These are phyloP conservation scores for Cytidiella melzeri DNA, from an alignment of 768 basidiomycete genomes.

Conservation along the genomic window DNA sequence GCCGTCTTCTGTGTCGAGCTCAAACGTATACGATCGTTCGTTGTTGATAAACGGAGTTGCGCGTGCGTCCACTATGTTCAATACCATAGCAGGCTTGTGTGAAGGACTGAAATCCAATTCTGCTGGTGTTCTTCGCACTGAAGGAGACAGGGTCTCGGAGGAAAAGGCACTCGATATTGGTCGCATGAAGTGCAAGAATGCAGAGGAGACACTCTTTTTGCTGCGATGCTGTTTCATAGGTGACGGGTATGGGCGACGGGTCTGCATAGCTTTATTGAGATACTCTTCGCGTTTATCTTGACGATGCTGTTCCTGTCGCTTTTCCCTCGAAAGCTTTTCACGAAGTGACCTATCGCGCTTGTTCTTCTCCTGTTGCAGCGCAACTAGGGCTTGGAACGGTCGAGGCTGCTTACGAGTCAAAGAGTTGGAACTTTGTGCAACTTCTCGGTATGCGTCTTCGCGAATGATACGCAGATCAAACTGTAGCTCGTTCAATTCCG, in stretches of 20 bases:
- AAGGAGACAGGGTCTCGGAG: conserved; percentile 45
- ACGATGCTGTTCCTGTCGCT: conserved; percentile 65
- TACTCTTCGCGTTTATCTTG: conserved; percentile 72
- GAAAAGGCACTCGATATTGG: conserved; percentile 84
- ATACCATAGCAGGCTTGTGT: conserved; percentile 70
- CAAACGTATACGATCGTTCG: conserved; percentile 77
- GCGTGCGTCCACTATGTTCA: conserved; percentile 68
- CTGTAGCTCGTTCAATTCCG: conserved; percentile 51
- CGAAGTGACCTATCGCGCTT: conserved; percentile 69
- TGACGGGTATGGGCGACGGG: conserved; percentile 57
- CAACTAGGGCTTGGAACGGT: conserved; percentile 61
- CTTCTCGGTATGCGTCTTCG: conserved; percentile 71
- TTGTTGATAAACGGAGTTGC: conserved; percentile 71
- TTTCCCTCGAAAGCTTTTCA: conserved; percentile 67
- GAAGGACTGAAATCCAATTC: conserved; percentile 71
- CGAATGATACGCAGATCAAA: conserved; percentile 70
- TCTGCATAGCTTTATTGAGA: conserved; percentile 65
- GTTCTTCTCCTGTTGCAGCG: conserved; percentile 73
- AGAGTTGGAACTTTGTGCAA: conserved; percentile 39
- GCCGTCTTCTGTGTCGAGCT: conserved; percentile 82
- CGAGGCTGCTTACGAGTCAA: conserved; percentile 42
- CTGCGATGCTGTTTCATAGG: conserved; percentile 28
- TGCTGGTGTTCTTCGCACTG: conserved; percentile 51
- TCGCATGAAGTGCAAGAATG: conserved; percentile 82
- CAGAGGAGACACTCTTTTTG: conserved; percentile 81